Evolutionary conservation across 495 filamentous ascomycete species (phyloP), one percentile per base, ranked within the genome.

Genomic region (Penicillium lividum): DNA sequence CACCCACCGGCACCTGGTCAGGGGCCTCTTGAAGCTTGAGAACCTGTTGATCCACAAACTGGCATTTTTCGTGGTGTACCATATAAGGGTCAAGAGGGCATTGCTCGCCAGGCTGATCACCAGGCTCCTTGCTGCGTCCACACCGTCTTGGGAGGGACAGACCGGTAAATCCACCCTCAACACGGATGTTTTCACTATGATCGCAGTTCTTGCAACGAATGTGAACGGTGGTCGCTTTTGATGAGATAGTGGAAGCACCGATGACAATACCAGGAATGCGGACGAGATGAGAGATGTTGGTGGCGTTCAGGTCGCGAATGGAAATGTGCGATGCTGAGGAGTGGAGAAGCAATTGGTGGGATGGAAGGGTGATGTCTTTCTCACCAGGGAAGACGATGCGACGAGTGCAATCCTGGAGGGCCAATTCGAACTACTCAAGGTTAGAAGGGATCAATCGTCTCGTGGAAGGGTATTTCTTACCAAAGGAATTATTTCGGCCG

Each of bases 11-110:
- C 0, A 99, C 94, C 68, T 97, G 92, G 68, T 99, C 95, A 6
- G 95, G 95, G 11, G 95, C 95, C 74, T 99, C 95, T 71, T 99
- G 95, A 7, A 99, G 84, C 74, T 99, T 99, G 64, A 99, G 86
- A 46, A 98, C 90, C 68, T 99, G 95, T 65, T 98, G 95, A 66
- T 99, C 95, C 67, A 97, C 93, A 70, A 99, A 99, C 59, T 88
- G 85, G 58, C 89, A 95, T 67, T 89, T 92, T 72, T 98, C 95
- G 70, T 99, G 95, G 8, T 93, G 80, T 33, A 99, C 88, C 59
- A 93, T 93, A 68, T 97, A 99, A 6, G 95, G 95, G 66, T 99
- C 94, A 61, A 98, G 77, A 1, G 93, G 93, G 67, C 95, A 99
- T 58, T 87, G 84, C 11, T 85, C 83, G 22, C 84, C 78, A 8